Percentiles rank a stretch among this genome's conserved stretches.
Evolutionary conservation across 2,329 filamentous ascomycete genomes (phyloP).

Genomic region (Neofusicoccum ribis): DNA sequence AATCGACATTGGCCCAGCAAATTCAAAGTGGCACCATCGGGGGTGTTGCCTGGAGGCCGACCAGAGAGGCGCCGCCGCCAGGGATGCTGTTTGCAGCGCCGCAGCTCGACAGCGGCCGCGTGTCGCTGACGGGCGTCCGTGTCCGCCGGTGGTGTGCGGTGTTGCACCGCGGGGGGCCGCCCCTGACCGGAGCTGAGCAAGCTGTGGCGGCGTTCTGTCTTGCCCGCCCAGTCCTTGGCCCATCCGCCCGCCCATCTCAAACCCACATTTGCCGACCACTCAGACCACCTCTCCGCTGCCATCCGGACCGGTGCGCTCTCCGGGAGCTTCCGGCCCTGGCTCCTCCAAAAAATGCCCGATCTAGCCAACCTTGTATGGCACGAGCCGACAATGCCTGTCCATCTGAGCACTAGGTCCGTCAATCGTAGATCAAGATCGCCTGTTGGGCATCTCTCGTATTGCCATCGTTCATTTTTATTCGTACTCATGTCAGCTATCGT

Average conservation of each 20-base stretch:
- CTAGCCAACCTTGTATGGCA: background rate
- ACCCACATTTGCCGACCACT: background rate
- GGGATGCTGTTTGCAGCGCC: background rate
- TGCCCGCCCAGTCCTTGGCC: background rate
- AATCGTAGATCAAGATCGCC: conserved; percentile 2
- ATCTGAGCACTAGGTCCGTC: background rate
- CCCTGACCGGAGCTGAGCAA: background rate
- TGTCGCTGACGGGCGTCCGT: conserved; percentile 1
- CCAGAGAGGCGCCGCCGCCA: too few relatives aligned
- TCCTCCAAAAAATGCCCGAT: background rate
- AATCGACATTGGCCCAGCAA: background rate
- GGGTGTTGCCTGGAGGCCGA: too few relatives aligned
- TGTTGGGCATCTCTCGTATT: conserved; percentile 3
- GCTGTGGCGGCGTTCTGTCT: background rate
- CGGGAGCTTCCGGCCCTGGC: background rate
- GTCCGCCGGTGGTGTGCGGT: background rate
- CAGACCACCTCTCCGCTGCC: background rate
- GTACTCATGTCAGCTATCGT: background rate
- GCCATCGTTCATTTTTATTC: background rate
- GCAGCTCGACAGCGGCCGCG: background rate
- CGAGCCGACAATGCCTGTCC: background rate
- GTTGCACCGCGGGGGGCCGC: too few relatives aligned
- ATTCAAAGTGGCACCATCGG: too few relatives aligned
- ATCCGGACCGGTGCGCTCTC: background rate
- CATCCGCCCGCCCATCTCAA: background rate